A percentile compares a stretch with the other conserved stretches of the same genome.
Evolutionary conservation across 106 monocot genomes (phyloP).

Genomic region (Allium sativum): DNA sequence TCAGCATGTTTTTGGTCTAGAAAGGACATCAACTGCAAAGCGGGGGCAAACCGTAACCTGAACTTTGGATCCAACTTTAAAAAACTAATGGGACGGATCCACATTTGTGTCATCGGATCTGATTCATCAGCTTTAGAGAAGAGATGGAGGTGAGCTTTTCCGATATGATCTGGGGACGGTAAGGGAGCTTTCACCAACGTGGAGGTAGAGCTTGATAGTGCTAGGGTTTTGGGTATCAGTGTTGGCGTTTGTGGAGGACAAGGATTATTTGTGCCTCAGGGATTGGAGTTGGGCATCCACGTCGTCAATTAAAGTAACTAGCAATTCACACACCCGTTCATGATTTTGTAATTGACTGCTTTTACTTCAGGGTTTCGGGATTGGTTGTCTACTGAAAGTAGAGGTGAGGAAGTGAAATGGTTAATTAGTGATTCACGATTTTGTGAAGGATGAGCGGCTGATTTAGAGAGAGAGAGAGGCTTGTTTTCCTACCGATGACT

Average conservation of each 20-base stretch:
- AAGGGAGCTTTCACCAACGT: constrained; percentile 30
- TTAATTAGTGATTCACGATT: constrained; percentile 48
- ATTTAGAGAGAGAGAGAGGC: constrained; percentile 8
- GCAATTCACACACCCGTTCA: too few relatives aligned
- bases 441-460: constrained; percentile 77
- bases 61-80: constrained; percentile 47
- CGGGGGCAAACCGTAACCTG: constrained; percentile 27
- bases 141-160: constrained; percentile 27
- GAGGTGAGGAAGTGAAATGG: constrained; percentile 6
- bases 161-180: constrained; percentile 29
- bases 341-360: too few relatives aligned
- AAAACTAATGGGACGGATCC: constrained; percentile 20
- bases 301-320: constrained; percentile 24
- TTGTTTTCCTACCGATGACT: too few relatives aligned
- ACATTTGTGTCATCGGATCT: background rate
- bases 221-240: constrained; percentile 15
- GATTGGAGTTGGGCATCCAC: constrained; percentile 27
- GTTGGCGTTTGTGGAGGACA: constrained; percentile 5
- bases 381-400: constrained; percentile 8
- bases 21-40: constrained; percentile 58
- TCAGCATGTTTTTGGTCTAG: constrained; percentile 60
- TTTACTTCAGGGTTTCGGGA: constrained; percentile 10
- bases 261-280: constrained; percentile 7
- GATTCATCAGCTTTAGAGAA: constrained; percentile 18
- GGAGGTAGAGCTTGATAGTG: constrained; percentile 28